Base-by-base conservation (phyloP, 148 eudicot genomes). In the Euryodendron excelsum region DNA sequence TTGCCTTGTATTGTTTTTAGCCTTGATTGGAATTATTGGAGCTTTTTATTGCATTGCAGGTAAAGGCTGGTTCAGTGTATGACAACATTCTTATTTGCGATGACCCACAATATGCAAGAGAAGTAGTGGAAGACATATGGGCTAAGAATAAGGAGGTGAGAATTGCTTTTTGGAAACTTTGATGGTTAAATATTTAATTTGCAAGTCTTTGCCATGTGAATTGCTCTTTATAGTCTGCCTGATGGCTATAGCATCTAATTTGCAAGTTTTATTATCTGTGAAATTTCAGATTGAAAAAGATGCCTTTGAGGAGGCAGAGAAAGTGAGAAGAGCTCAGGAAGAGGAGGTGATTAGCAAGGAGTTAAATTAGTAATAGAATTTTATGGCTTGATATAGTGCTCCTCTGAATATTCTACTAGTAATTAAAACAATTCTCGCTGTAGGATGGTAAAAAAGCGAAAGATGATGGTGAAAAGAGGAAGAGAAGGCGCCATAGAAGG, bases 251-350 rank as follows among this genome's bases (percentile, higher is more conserved):
- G 21, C 25, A 67, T 56, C 41, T 66, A 59, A 41, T 45, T 45
- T 18, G 58, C 48, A 56, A 25, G n/a, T 76, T 69, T 45, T 44
- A 18, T 70, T 28, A 17, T 21, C 14, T 67, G 18, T 69, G 77
- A 45, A 58, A 55, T 73, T 74, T 74, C 79, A 95, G 93, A 80
- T 82, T 80, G 98, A 95, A 85, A 95, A 91, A 81, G 98, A 95
- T 75, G 97, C 93, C 2, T 91, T 93, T 73, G 97, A 95, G 86
- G 98, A 93, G 84, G 98, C 97, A 27, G 96, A 93, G 87, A 95
- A 91, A 84, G 80, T 85, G 66, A 90, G 89, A 78, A 89, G 85
- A 88, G 96, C 93, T 47, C 79, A 18, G 85, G 98, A 95, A 82
- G 98, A 95, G 85, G 93, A 90, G 98, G 97, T 92, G 48, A 15